Base-by-base conservation (phyloP, 2,329 filamentous ascomycete species). In the Pyricularia grisea region DNA sequence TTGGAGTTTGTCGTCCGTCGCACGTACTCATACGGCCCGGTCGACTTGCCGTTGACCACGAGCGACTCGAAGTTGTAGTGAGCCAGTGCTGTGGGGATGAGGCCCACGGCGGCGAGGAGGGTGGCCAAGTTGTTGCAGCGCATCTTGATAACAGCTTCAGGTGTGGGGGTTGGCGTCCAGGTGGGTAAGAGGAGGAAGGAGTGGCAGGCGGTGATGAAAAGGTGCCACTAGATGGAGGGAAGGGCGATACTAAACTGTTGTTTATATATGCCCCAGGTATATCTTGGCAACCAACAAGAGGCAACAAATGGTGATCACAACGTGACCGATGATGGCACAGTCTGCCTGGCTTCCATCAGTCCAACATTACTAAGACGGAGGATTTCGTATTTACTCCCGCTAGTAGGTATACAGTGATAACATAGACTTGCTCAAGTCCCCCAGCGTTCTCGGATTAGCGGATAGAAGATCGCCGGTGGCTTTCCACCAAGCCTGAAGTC, bases 1-100 rank as follows among this genome's bases (percentile, higher is more conserved):
- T 82, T 81, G 31, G 67, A 69, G 72, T 73, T 72, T 23, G 67
- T 68, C 17, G 71, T 72, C 68, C 71, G 68, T 33, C 72, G 72
- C 14, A 73, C 72, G 63, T 70, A 73, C 68, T 73, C 66, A 68
- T 73, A 73, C n/a, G 70, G 14, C 36, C 66, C 64, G 12, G 72
- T 73, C 12, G 72, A 65, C 33, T 72, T 69, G 69, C 71, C 72
- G 64, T 73, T 73, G 67, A 72, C 72, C 33, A 65, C 27, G 11
- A 68, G 67, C 23, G 33, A 3, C 25, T 64, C 67, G 36, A 68
- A 68, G 67, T 68, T 68, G 67, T 65, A 68, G 33, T 68, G 67
- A 1, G 67, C 67, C 25, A 55, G 60, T 5, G 33, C 61, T 20
- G 60, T 28, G 55, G 67, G 60, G 61, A 65, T 12, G 17, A 20